Base-by-base conservation (phyloP, 78 protist species). In the Anaeramoeba flamelloides region DNA sequence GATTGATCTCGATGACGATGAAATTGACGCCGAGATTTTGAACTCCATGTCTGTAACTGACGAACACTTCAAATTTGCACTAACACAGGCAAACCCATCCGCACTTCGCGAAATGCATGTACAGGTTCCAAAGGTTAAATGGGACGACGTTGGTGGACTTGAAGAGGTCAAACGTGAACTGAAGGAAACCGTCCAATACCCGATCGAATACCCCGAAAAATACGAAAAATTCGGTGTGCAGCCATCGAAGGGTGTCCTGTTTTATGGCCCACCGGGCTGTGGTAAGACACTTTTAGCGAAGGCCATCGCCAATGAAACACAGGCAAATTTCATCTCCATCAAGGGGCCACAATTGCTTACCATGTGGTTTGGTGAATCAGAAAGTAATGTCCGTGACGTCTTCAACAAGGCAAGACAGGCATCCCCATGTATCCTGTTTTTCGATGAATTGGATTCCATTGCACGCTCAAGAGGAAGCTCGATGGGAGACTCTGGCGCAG, bases 351-450 rank as follows among this genome's bases (percentile, higher is more conserved):
- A 94, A 88, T 89, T 94, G 77, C 91, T 96, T 39, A 94, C 99
- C 40, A 98, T 98, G 99, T 98, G 99, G 99, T 95, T 97, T 75
- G 90, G 99, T 38, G 99, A 98, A 90, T 93, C 98, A 40, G 99
- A 98, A 86, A 92, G 99, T 30, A 95, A 97, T 78, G 98, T 97
- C 75, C 96, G 99, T 76, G 98, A 97, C 36, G 83, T 98, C 78
- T 98, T 98, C 89, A 99, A 98, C 94, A 98, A 96, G 91, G 99
- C 99, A 1, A 85, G 99, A 40, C 87, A 85, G 33, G 97, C 99
- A 0, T 96, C 99, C 2, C 99, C 99, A 2, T 98, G 99, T 89
- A 98, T 98, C 36, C 93, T 98, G 81, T 98, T 98, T 96, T 98
- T 98, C 77, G 99, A 98, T 86, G 99, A 98, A 89, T 79, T 98